Evolutionary conservation across 371 early-diverging fungal species (phyloP), one percentile per base, ranked within the genome.

Genomic region (Lichtheimia ornata): DNA sequence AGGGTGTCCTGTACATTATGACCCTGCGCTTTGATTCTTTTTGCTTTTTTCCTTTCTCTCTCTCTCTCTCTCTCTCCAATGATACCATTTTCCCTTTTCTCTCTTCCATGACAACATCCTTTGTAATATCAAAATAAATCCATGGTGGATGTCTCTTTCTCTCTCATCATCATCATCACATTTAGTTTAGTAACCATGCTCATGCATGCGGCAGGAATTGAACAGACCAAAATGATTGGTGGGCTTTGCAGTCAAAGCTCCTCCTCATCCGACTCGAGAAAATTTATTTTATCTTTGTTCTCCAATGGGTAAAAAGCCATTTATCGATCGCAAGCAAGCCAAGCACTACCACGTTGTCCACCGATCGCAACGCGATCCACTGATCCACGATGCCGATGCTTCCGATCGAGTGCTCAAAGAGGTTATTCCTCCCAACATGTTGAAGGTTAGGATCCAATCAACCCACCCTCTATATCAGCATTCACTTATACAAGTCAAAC

Each of bases 341-440:
- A 87, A 89, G 55, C 90, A 91, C 67, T 97, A 84, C 79, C 90
- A 92, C 70, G 83, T 97, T 35, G 94, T 97, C 15, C 95, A 96
- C 74, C 85, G 98, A 69, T 96, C 97, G n/a, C 96, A 95, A 75
- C 84, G 93, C 63, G 98, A 97, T 82, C 95, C 97, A 30, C 82
- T 89, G 53, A 87, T 93, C 53, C 89, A 91, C 28, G 95, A 95
- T 69, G 82, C 87, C 20, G 88, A 88, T 14, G 87, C 92, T 6
- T 84, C 93, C 2, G 83, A 84, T 56, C 85, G 88, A 59, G 96
- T 97, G n/a, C 81, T 97, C 30, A 85, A 88, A 51, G 91, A 93
- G 58, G 82, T 92, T 5, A 72, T 88, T 52, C 88, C 91, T 22
- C 59, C 76, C 60, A 92, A 94, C 70, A 62, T 88, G 41, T 57